Conservation (phyloP, 306 rosid species). For the Quercus alba region DNA sequence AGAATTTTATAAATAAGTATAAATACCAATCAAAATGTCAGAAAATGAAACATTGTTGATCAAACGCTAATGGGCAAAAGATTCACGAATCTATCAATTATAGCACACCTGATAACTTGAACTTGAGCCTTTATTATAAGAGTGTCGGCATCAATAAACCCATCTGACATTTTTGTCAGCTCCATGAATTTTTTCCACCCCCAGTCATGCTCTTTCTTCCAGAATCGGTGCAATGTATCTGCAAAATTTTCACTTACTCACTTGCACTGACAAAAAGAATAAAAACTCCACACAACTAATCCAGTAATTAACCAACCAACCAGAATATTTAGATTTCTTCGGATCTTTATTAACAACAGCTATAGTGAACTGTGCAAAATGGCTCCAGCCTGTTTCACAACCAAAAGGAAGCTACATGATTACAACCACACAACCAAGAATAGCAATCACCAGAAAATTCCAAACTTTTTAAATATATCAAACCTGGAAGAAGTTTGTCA, state of each 20-base stretch:
- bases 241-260: slow-evolving; percentile 28
- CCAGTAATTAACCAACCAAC: slow-evolving; percentile 44
- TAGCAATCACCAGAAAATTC: slow-evolving; percentile 7
- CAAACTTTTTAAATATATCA: slow-evolving; percentile 3
- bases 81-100: neutral
- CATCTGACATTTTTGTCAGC: slow-evolving; percentile 90
- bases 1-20: neutral
- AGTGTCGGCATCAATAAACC: slow-evolving; percentile 90
- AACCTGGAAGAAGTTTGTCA: slow-evolving; percentile 99
- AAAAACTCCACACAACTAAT: slow-evolving; percentile 18
- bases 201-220: slow-evolving; percentile 99
- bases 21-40: neutral
- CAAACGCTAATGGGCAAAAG: neutral
- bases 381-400: slow-evolving; percentile 81
- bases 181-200: slow-evolving; percentile 99
- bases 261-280: neutral
- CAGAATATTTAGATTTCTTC: slow-evolving; percentile 93
- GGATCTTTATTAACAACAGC: slow-evolving; percentile 97
- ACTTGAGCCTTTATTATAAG: slow-evolving; percentile 98
- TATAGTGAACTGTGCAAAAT: slow-evolving; percentile 95
- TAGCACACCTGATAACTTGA: slow-evolving; percentile 90
- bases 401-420: slow-evolving; percentile 1
- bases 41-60: neutral
- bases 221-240: slow-evolving; percentile 98
- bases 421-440: slow-evolving; percentile 17